A percentile compares a stretch with the other conserved stretches of the same genome.
Evolutionary conservation across 2,329 filamentous ascomycete genomes (phyloP).

Genomic region (Coleophoma eucalyptorum): DNA sequence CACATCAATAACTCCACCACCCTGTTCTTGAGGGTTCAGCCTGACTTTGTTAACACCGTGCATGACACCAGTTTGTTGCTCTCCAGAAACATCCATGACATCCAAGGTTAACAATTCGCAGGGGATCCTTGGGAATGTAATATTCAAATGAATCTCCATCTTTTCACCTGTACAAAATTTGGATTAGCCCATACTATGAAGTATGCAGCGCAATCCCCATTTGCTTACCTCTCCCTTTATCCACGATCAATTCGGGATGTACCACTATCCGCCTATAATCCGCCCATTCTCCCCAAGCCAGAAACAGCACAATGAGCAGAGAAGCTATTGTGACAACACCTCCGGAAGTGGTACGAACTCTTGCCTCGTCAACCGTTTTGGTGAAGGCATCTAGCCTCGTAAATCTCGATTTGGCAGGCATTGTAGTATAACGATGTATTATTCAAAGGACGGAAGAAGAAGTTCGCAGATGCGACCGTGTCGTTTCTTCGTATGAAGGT

Average conservation of each 20-base stretch:
- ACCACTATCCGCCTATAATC: conserved; percentile 87
- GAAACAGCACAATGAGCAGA: conserved; percentile 80
- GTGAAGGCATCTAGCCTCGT: conserved; percentile 97
- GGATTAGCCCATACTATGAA: conserved; percentile 3
- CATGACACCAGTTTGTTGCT: conserved; percentile 90
- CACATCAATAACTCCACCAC: conserved; percentile 70
- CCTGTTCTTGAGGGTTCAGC: conserved; percentile 67
- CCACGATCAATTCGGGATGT: conserved; percentile 89
- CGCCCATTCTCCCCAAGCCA: conserved; percentile 92
- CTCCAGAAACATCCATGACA: conserved; percentile 98
- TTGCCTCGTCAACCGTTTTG: conserved; percentile 97
- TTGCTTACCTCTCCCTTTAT: conserved; percentile 82
- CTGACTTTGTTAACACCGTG: conserved; percentile 92
- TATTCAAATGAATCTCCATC: conserved; percentile 98
- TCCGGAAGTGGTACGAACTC: conserved; percentile 91
- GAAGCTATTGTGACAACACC: conserved; percentile 93
- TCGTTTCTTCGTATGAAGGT: too few species aligned
- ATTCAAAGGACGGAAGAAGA: not conserved
- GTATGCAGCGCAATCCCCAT: not conserved
- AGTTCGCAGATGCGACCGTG: not conserved
- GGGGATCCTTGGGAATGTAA: conserved; percentile 89
- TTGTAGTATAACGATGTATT: conserved; percentile 32
- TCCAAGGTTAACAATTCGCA: conserved; percentile 96
- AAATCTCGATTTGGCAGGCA: conserved; percentile 91
- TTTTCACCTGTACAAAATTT: conserved; percentile 65